Evolutionary conservation across 768 basidiomycete species (phyloP), one percentile per base, ranked within the genome.

Genomic region (Paxillus ammoniavirescens): DNA sequence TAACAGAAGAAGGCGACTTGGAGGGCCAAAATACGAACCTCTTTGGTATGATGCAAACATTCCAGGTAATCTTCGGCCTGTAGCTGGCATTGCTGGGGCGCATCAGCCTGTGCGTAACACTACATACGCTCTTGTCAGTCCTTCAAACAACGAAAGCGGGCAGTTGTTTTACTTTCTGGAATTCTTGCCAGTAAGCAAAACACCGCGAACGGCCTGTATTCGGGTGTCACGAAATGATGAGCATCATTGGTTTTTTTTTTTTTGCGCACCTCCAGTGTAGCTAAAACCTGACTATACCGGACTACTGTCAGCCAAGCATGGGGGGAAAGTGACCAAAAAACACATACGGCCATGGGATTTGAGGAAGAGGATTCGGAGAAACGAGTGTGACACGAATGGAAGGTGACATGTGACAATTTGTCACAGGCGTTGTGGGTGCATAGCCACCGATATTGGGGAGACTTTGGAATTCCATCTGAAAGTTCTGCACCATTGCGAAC

Each of bases 131-230:
- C 30, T 28, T 54, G 47, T 65, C 38, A 60, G 35, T 36, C 45
- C 47, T 26, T 59, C 49, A 50, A 45, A 21, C 38, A 30, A 33
- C 42, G 14, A 23, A 2, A 44, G 36, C 10, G 10, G 23, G 49
- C 17, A 37, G 26, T 17, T 15, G 4, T 43, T 54, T 50, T 50
- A 87, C 89, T 66, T 86, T 88, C 60, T 84, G 78, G 73, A 91
- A 89, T 70, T 94, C 91, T 65, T 94, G 93, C 93, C 93, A 96
- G 74, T 87, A 91, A 12, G 83, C 77, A 71, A 94, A 94, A 73
- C 94, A 97, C 64, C 91, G 81, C 56, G 90, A 83, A 59, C 83
- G 84, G 61, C 91, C 92, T 93, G 57, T 35, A 42, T 35, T 46
- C 42, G 28, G 26, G 48, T 53, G 54, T 57, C 41, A 58, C 37